Conservation (phyloP, 192 early-diverging fungal genomes). For the Linnemannia exigua region DNA sequence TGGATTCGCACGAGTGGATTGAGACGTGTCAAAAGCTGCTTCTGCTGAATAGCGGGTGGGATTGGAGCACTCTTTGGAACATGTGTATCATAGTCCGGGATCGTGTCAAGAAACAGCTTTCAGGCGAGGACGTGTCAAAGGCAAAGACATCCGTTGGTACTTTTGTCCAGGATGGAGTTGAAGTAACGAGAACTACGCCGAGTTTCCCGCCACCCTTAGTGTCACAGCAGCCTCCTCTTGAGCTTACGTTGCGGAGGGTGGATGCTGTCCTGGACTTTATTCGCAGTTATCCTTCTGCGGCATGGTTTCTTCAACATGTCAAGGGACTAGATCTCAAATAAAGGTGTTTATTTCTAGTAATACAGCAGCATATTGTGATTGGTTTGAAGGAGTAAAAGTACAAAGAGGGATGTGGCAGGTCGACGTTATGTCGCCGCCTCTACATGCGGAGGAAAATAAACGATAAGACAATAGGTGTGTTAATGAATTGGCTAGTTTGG, state of each 20-base stretch:
- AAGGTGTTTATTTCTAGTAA: background rate
- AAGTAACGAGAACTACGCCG: conserved; percentile 15
- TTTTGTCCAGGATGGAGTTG: background rate
- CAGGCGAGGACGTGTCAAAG: background rate
- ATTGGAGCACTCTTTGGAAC: conserved; percentile 61
- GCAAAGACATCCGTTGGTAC: background rate
- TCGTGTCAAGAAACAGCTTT: conserved; percentile 17
- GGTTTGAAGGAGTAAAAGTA: background rate
- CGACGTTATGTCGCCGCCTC: conserved; percentile 22
- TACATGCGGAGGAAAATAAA: conserved; percentile 19
- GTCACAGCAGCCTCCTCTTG: conserved; percentile 42
- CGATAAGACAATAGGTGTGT: background rate
- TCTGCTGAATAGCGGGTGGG: conserved; percentile 66
- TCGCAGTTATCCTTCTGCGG: conserved; percentile 23
- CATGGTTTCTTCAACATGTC: conserved; percentile 32
- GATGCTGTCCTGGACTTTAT: conserved; percentile 27
- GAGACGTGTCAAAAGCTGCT: conserved; percentile 63
- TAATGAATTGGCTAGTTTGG: background rate
- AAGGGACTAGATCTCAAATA: conserved; percentile 16
- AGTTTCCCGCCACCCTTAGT: conserved; percentile 34
- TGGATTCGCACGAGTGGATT: conserved; percentile 59
- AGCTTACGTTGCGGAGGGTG: conserved; percentile 25
- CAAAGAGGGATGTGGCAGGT: background rate
- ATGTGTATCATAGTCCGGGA: conserved; percentile 40
- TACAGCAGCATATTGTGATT: background rate